phyloP scores from a whole-genome alignment of 331 rosid species.

The Ulmus americana region DNA sequence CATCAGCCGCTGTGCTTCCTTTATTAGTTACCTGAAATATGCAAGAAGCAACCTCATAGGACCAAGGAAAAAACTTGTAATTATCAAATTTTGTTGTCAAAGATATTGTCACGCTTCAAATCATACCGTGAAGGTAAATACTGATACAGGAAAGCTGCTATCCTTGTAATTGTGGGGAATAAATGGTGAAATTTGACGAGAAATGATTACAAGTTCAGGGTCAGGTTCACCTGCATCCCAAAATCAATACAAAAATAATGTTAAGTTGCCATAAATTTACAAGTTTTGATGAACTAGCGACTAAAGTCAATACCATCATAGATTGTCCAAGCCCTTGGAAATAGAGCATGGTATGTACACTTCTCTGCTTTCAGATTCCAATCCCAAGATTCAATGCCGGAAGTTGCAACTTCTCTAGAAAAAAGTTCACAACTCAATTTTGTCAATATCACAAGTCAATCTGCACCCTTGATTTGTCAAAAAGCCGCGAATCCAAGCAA shows the following conservation, averaged over 20 bases:
- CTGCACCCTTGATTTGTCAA: too few species aligned
- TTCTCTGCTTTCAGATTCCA: slow-evolving; percentile 21
- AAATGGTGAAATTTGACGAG: slow-evolving; percentile 22
- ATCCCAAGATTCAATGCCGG: slow-evolving; percentile 22
- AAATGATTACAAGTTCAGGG: slow-evolving; percentile 15
- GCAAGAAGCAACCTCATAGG: background rate
- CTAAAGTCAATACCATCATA: slow-evolving; percentile 15
- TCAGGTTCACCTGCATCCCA: slow-evolving; percentile 18
- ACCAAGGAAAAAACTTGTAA: background rate
- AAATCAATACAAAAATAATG: background rate
- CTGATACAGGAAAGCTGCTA: slow-evolving; percentile 19
- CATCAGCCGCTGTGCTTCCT: slow-evolving; percentile 14
- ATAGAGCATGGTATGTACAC: slow-evolving; percentile 16
- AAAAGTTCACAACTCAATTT: background rate
- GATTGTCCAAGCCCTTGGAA: slow-evolving; percentile 22
- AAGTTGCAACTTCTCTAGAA: background rate
- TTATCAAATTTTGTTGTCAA: background rate
- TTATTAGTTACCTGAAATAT: slow-evolving; percentile 16
- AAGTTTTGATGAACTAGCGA: background rate
- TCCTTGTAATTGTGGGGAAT: slow-evolving; percentile 23
- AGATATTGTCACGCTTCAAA: background rate
- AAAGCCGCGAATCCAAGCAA: too few species aligned
- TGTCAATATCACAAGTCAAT: too few species aligned
- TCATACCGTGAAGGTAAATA: slow-evolving; percentile 19
- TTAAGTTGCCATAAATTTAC: background rate